Percentiles rank a stretch among this genome's conserved stretches.
Evolutionary conservation across 2,329 filamentous ascomycete species (phyloP).

Genomic region (Kalmusia sp.): DNA sequence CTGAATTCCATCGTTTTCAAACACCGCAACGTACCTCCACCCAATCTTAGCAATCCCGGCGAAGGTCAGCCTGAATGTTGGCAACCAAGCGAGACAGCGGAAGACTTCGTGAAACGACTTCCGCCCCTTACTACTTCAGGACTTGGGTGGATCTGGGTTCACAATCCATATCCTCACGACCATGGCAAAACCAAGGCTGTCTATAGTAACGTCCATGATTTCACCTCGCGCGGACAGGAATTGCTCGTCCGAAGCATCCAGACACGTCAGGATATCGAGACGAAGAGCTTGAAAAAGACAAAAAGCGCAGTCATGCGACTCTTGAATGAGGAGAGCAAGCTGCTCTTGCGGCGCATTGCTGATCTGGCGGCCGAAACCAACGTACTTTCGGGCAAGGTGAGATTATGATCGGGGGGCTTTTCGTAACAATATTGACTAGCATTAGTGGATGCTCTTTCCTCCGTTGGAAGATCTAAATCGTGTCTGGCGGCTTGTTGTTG

Average conservation of each 20-base stretch:
- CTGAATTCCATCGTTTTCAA: conserved; percentile 30
- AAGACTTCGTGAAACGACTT: conserved; percentile 71
- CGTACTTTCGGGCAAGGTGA: conserved; percentile 71
- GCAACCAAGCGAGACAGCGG: conserved; percentile 69
- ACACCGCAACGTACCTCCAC: conserved; percentile 20
- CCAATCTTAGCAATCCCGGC: conserved; percentile 60
- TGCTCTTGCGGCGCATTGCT: conserved; percentile 63
- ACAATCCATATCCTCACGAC: conserved; percentile 64
- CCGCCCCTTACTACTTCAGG: conserved; percentile 65
- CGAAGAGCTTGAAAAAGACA: conserved; percentile 35
- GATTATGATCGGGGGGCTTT: neutral
- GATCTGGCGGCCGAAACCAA: conserved; percentile 65
- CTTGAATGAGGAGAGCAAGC: conserved; percentile 51
- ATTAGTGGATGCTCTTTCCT: conserved; percentile 78
- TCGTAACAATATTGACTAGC: conserved; percentile 12
- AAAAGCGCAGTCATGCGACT: conserved; percentile 39
- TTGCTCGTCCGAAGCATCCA: conserved; percentile 60
- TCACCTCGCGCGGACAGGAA: conserved; percentile 62
- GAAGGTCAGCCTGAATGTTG: conserved; percentile 62
- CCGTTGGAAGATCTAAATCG: conserved; percentile 61
- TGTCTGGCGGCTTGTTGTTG: conserved; percentile 71
- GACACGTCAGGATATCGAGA: conserved; percentile 57
- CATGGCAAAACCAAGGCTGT: conserved; percentile 23
- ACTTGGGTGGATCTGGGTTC: conserved; percentile 74
- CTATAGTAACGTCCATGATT: conserved; percentile 53